Evolutionary conservation across 495 filamentous ascomycete species (phyloP), one percentile per base, ranked within the genome.

Genomic region (Neurospora sp.): DNA sequence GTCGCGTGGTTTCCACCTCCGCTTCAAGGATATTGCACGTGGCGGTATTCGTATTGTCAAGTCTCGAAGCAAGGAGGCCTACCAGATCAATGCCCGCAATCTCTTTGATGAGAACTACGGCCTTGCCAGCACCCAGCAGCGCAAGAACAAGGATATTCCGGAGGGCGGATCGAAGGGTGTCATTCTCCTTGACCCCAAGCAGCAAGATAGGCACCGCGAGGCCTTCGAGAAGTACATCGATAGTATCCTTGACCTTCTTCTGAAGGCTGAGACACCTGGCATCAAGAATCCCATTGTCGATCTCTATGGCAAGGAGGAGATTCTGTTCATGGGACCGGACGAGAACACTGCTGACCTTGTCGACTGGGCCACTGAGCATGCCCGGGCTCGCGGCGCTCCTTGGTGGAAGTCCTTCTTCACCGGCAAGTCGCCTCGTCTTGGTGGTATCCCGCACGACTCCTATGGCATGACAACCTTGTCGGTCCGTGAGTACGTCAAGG

Each of bases 401-500:
- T 98, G 95, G 94, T 99, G 96, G 96, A 99, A 98, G 85, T 98
- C 96, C 0, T 99, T 99, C 89, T 98, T 99, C 86, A 99, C 96
- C 3, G 96, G 96, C 78, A 98, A 98, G 87, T 96, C 92, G 77
- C 96, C 96, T 35, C 95, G 91, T 82, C 86, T 99, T 48, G 96
- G 96, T 69, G 96, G 96, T 78, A 99, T 99, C 74, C 96, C 96
- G 5, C 96, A 99, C 81, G 96, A 99, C 77, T 82, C 84, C 16
- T 99, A 98, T 81, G 96, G 96, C 81, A 99, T 99, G 96, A 99
- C 96, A 10, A 98, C 96, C 1, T 82, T 98, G 71, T 98, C 95
- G 11, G 96, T 99, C 35, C 92, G 96, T 48, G 94, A 98, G 81
- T 98, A 95, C 75, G 91, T 98, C 70, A 90, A 93, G 72, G 96